A percentile compares a stretch with the other conserved stretches of the same genome.
Evolutionary conservation across 441 rosid genomes (phyloP).

Genomic region (Viola pubescens): DNA sequence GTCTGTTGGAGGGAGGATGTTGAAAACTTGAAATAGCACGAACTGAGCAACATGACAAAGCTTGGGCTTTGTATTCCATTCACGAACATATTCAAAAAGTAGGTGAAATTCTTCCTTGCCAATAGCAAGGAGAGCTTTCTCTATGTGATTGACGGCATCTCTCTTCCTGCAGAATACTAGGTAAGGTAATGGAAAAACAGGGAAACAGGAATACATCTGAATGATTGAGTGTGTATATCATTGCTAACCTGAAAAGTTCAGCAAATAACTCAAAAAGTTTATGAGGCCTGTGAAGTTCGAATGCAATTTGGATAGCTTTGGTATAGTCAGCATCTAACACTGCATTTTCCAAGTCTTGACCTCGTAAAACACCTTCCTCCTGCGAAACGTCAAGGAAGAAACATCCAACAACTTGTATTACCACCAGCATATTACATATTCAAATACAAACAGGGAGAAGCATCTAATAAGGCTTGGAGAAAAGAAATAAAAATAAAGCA

Average conservation of each 20-base stretch:
- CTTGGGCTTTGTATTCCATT: conserved; percentile 94
- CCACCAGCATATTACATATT: background rate
- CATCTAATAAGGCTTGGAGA: background rate
- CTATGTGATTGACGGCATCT: conserved; percentile 44
- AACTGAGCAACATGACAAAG: conserved; percentile 82
- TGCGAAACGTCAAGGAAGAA: conserved; percentile 26
- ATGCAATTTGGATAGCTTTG: conserved; percentile 77
- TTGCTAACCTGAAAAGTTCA: conserved; percentile 19
- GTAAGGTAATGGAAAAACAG: conserved; percentile 14
- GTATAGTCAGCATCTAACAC: conserved; percentile 65
- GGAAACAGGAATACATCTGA: background rate
- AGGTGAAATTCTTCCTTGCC: conserved; percentile 56
- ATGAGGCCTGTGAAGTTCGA: conserved; percentile 78
- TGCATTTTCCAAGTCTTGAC: conserved; percentile 90
- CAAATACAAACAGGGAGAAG: background rate
- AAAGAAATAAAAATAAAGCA: conserved; percentile 8
- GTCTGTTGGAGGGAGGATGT: conserved; percentile 63
- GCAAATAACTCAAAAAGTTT: conserved; percentile 66
- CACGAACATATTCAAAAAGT: conserved; percentile 78
- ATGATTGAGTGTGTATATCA: background rate
- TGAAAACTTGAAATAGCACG: conserved; percentile 65
- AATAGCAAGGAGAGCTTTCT: conserved; percentile 56
- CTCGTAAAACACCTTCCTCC: conserved; percentile 74
- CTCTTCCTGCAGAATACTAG: conserved; percentile 41
- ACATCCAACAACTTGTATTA: background rate